Base-by-base conservation (phyloP, 2,329 filamentous ascomycete species). In the Alternaria angustiovoidea region DNA sequence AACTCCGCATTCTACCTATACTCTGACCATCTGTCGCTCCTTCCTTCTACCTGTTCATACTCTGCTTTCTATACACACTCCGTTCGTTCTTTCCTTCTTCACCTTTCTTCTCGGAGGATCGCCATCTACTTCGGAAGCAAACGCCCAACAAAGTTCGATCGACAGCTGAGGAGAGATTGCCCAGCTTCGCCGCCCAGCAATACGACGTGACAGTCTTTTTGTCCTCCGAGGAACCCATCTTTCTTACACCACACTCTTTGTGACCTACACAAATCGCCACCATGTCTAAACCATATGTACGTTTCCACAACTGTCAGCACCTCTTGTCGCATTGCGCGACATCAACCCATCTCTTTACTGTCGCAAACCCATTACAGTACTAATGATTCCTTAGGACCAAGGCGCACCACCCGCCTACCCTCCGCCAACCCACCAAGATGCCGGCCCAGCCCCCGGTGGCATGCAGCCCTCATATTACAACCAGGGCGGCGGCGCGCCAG, bases 361-460 rank as follows among this genome's bases (percentile, higher is more conserved):
- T 36, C 30, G 42, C 34, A 22, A 47, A 18, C 8, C 28, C 41
- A 54, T 20, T 7, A 30, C 18, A 41, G 7, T 52, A 26, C 56
- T 68, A 55, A 67, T 54, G 32, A n/a, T 20, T 24, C 22, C 47
- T 36, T 18, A 71, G 69, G 67, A 73, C 22, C 28, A 57, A 30
- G 72, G 73, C 63, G 73, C 76, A 53, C 75, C 76, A 12, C 76
- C 77, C 7, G 58, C 71, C 34, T 79, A 78, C 64, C 75, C 75
- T 12, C 69, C 71, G 4, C 75, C 74, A n/a, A 55, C 67, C 30
- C 74, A 77, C 63, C 61, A 73, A 43, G 75, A 77, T 59, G 67
- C 69, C 38, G 68, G 68, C 39, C 65, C 74, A 34, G 60, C 62
- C 16, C 61, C 59, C 16, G 63, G 62, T 42, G 57, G 51, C 61